Conservation (phyloP, 2,329 filamentous ascomycete species). For the Arthroderma uncinatum region DNA sequence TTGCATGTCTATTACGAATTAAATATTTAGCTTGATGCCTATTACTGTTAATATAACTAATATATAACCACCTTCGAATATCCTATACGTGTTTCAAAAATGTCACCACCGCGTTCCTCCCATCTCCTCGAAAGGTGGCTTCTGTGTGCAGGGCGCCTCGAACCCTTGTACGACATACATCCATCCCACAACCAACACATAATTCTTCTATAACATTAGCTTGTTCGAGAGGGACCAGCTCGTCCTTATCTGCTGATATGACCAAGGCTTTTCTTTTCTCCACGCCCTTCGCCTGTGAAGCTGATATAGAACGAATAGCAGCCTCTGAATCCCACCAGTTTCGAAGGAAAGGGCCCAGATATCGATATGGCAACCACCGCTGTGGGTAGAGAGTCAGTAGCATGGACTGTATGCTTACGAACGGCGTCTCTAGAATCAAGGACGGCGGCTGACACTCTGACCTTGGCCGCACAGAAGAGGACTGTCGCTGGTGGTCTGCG, state of each 20-base stretch:
- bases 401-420: constrained; percentile 60
- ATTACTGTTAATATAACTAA: neutral
- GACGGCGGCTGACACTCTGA: constrained; percentile 19
- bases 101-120: constrained; percentile 30
- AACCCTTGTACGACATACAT: constrained; percentile 31
- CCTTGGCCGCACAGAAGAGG: constrained; percentile 18
- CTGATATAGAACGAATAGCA: constrained; percentile 31
- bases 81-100: constrained; percentile 11
- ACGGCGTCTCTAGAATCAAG: constrained; percentile 65
- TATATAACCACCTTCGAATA: neutral
- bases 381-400: constrained; percentile 62
- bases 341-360: constrained; percentile 62
- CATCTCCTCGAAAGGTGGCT: constrained; percentile 34
- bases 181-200: constrained; percentile 25
- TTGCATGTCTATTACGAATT: neutral
- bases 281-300: neutral
- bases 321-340: constrained; percentile 44
- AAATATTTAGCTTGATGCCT: neutral
- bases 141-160: constrained; percentile 42
- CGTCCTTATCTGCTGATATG: constrained; percentile 34
- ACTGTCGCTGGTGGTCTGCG: constrained; percentile 30
- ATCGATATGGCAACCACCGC: constrained; percentile 66
- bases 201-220: constrained; percentile 26
- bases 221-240: constrained; percentile 33
- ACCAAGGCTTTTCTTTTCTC: constrained; percentile 27